These are phyloP conservation scores for Cordyceps pruinosa DNA, from an alignment of 2,329 filamentous ascomycete species.

Conservation along the genomic window DNA sequence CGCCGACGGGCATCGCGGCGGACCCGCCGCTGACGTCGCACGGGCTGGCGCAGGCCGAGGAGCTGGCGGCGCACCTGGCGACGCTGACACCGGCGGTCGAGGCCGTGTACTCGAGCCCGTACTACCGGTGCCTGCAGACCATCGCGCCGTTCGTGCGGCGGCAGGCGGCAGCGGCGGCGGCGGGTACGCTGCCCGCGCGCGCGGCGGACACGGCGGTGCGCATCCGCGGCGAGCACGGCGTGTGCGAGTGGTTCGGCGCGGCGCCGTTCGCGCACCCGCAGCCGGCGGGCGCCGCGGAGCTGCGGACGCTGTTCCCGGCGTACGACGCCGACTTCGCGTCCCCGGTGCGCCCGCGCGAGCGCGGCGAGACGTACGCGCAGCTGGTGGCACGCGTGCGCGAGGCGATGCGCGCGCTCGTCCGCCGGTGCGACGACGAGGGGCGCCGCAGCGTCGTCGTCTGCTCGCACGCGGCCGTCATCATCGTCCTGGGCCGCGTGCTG, in stretches of 20 bases:
- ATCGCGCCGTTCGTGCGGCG: constrained; percentile 61
- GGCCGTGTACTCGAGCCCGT: constrained; percentile 75
- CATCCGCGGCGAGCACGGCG: constrained; percentile 50
- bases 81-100: constrained; percentile 61
- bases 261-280: constrained; percentile 80
- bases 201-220: constrained; percentile 24
- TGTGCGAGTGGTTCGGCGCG: constrained; percentile 86
- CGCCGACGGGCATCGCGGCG: constrained; percentile 79
- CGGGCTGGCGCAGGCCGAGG: constrained; percentile 73
- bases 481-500: constrained; percentile 74
- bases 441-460: constrained; percentile 69
- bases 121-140: constrained; percentile 83
- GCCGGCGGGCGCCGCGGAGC: constrained; percentile 56
- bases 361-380: constrained; percentile 72
- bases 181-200: neutral
- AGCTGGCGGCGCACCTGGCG: constrained; percentile 63
- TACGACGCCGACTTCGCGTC: constrained; percentile 52
- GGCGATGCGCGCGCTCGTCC: constrained; percentile 63
- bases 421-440: constrained; percentile 63
- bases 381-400: constrained; percentile 75
- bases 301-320: constrained; percentile 63
- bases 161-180: constrained; percentile 17
- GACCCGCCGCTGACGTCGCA: constrained; percentile 85
- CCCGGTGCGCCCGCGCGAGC: constrained; percentile 56
- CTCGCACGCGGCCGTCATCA: constrained; percentile 84